Conservation (phyloP, 768 basidiomycete genomes). For the Boletus bicolor region DNA sequence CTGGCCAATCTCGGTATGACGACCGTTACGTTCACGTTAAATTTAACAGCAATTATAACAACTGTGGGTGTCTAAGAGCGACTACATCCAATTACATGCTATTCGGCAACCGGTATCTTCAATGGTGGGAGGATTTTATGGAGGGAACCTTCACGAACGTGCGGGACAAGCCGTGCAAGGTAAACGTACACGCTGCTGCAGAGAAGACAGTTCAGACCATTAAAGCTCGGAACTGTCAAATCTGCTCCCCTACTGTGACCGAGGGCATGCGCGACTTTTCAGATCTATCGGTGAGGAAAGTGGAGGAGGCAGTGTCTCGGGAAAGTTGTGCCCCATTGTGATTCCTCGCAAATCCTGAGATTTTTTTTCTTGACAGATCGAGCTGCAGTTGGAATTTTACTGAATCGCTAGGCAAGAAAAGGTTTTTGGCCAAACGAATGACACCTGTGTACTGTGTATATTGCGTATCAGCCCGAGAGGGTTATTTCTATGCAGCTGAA, state of each 20-base stretch:
- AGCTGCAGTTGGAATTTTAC: constrained; percentile 5
- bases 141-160: constrained; percentile 3
- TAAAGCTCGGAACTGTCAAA: background rate
- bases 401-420: too few relatives aligned
- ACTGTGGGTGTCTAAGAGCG: background rate
- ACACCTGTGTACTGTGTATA: too few relatives aligned
- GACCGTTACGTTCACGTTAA: background rate
- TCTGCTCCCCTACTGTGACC: background rate
- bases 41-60: too few relatives aligned
- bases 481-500: background rate
- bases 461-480: background rate
- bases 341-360: background rate
- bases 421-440: too few relatives aligned
- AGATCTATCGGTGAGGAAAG: constrained; percentile 1
- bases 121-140: constrained; percentile 23
- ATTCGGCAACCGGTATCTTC: background rate
- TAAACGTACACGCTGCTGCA: background rate
- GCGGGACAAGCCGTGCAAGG: constrained; percentile 22
- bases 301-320: constrained; percentile 12
- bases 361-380: background rate
- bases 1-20: background rate
- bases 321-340: background rate
- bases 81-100: background rate
- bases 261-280: constrained; percentile 17
- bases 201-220: background rate